phyloP scores from a whole-genome alignment of 2,329 filamentous ascomycete genomes.

The Graphiopsis chlorocephala region DNA sequence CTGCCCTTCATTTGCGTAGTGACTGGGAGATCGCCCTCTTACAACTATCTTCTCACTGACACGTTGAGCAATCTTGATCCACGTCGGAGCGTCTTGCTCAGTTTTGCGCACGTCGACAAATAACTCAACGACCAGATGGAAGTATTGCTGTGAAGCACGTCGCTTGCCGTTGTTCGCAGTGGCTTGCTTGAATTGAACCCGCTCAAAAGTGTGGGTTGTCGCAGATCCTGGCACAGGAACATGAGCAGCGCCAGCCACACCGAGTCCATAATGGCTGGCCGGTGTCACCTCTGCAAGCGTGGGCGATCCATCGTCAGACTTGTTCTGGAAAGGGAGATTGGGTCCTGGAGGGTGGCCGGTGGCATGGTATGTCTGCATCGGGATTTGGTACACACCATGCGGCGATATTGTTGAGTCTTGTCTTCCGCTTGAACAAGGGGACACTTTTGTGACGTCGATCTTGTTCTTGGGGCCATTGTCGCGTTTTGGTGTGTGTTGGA shows the following conservation, averaged over 20 bases:
- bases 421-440: constrained; percentile 56
- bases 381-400: constrained; percentile 32
- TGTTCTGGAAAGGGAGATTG: constrained; percentile 42
- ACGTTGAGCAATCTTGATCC: constrained; percentile 67
- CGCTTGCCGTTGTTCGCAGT: constrained; percentile 93
- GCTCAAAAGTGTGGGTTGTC: constrained; percentile 70
- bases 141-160: constrained; percentile 86
- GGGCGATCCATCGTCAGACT: constrained; percentile 21
- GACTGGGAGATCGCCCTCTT: constrained; percentile 77
- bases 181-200: constrained; percentile 91
- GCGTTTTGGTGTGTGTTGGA: constrained; percentile 87
- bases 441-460: constrained; percentile 67
- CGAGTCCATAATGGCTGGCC: constrained; percentile 23
- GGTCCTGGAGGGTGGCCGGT: constrained; percentile 37
- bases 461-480: constrained; percentile 81
- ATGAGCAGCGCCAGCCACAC: constrained; percentile 20
- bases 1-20: constrained; percentile 48
- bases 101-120: constrained; percentile 64
- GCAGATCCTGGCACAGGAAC: constrained; percentile 28
- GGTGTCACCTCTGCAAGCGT: constrained; percentile 17
- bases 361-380: constrained; percentile 40
- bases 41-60: constrained; percentile 82
- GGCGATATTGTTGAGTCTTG: constrained; percentile 38
- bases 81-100: constrained; percentile 50
- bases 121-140: constrained; percentile 83